A percentile compares a stretch with the other conserved stretches of the same genome.
Conservation (phyloP, 805 yeast species). For the Pichia cephalocereana region DNA sequence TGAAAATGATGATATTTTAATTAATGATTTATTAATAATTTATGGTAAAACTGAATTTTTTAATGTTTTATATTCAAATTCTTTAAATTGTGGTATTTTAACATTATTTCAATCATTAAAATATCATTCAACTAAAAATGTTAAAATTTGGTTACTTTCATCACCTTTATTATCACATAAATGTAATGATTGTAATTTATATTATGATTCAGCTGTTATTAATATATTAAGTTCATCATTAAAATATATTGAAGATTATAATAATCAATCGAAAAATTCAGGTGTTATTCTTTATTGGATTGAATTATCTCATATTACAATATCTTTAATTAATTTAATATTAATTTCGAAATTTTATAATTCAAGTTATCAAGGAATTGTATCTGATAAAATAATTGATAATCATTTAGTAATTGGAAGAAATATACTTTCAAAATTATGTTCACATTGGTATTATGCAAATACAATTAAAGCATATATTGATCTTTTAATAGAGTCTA, state of each 20-base stretch:
- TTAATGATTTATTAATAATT: background rate
- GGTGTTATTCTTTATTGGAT: background rate
- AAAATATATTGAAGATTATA: background rate
- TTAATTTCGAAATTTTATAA: background rate
- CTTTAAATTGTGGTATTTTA: slow-evolving; percentile 6
- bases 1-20: background rate
- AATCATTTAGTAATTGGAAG: background rate
- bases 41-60: slow-evolving; percentile 3
- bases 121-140: background rate
- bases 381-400: background rate
- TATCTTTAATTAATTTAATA: background rate
- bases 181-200: slow-evolving; percentile 7
- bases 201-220: background rate
- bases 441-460: slow-evolving; percentile 2
- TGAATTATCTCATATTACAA: background rate
- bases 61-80: slow-evolving; percentile 1
- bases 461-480: background rate
- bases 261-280: background rate
- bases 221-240: background rate
- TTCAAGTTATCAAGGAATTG: background rate
- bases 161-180: slow-evolving; percentile 11
- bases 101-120: background rate
- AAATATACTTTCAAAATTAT: background rate
- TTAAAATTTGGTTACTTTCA: slow-evolving; percentile 7
- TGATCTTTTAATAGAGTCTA: background rate